Percentiles rank a stretch among this genome's conserved stretches.
phyloP scores from a whole-genome alignment of 345 rosid genomes.

The Cardamine occulta region DNA sequence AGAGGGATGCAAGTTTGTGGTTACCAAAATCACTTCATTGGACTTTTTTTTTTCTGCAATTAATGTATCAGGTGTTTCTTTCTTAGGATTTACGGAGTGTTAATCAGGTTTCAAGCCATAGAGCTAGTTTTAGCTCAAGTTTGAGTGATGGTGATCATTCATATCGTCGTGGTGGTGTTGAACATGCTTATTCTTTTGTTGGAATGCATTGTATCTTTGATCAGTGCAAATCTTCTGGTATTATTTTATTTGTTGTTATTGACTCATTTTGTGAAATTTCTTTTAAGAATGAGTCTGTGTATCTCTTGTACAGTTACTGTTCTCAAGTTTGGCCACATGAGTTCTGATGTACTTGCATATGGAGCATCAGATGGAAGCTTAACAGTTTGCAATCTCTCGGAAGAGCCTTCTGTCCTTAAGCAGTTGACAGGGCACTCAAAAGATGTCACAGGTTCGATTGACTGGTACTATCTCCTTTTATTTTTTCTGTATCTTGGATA shows the following conservation, averaged over 20 bases:
- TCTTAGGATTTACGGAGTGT: constrained; percentile 72
- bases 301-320: constrained; percentile 73
- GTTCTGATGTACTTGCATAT: constrained; percentile 93
- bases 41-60: constrained; percentile 7
- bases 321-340: constrained; percentile 93
- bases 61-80: constrained; percentile 21
- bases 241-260: background rate
- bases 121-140: constrained; percentile 85
- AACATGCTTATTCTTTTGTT: constrained; percentile 89
- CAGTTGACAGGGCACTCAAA: constrained; percentile 75
- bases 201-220: constrained; percentile 99
- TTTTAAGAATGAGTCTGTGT: constrained; percentile 21
- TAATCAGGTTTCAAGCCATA: constrained; percentile 62
- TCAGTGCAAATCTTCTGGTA: constrained; percentile 96
- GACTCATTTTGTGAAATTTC: background rate
- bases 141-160: constrained; percentile 71
- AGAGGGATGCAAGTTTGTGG: background rate
- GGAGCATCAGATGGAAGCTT: constrained; percentile 96
- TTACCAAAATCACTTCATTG: background rate
- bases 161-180: constrained; percentile 57
- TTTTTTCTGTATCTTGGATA: constrained; percentile 46
- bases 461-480: constrained; percentile 65
- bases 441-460: constrained; percentile 98
- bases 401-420: constrained; percentile 70
- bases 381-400: constrained; percentile 77